A percentile compares a stretch with the other conserved stretches of the same genome.
Conservation (phyloP, 768 basidiomycete genomes). For the Obba rivulosa region DNA sequence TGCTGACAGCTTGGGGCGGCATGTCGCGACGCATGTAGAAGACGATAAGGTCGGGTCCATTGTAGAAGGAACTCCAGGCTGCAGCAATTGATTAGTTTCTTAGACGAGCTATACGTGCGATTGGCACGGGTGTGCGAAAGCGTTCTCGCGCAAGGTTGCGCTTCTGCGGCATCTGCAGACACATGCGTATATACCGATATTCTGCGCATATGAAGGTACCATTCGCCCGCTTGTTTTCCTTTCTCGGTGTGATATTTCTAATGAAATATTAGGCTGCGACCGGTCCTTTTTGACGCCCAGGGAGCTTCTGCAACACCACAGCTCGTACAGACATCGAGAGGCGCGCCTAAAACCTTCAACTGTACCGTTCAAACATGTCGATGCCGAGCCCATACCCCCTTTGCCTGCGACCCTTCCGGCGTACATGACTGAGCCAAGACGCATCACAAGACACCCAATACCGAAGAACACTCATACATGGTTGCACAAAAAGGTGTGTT, state of each 20-base stretch:
- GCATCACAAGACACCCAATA: constrained; percentile 40
- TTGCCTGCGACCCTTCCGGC: constrained; percentile 43
- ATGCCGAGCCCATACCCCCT: constrained; percentile 27
- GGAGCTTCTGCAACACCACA: constrained; percentile 47
- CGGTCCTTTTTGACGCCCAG: constrained; percentile 40
- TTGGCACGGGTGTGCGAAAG: constrained; percentile 54
- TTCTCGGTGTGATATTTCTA: too few species aligned
- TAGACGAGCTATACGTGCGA: constrained; percentile 41
- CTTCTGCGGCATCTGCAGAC: constrained; percentile 45
- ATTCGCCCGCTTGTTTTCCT: constrained; percentile 8
- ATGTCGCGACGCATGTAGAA: constrained; percentile 38
- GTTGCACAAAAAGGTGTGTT: constrained; percentile 51
- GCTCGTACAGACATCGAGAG: constrained; percentile 31
- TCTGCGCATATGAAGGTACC: constrained; percentile 50
- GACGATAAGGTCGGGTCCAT: constrained; percentile 13
- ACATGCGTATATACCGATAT: constrained; percentile 41
- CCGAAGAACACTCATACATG: constrained; percentile 43
- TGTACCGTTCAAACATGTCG: constrained; percentile 27
- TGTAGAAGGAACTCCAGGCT: constrained; percentile 3
- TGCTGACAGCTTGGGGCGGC: constrained; percentile 40
- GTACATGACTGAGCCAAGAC: constrained; percentile 43
- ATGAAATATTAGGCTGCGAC: constrained; percentile 42
- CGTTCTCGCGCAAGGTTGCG: constrained; percentile 30
- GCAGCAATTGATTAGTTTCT: constrained; percentile 1
- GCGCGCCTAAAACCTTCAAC: constrained; percentile 30